These are phyloP conservation scores for Phycomyces nitens DNA, from an alignment of 192 early-diverging fungal species.

Conservation along the genomic window DNA sequence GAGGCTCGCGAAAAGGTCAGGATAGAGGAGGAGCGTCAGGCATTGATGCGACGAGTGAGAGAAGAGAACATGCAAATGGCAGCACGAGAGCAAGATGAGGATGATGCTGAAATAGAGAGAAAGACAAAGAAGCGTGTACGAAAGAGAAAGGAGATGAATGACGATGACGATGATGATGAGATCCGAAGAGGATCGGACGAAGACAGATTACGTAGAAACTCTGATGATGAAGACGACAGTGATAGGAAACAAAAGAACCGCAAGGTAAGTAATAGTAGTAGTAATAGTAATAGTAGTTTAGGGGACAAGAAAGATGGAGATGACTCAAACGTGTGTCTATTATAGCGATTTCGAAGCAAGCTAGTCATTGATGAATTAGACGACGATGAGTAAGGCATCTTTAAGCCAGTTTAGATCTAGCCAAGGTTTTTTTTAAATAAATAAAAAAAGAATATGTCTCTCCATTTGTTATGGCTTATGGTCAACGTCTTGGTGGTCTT, in stretches of 20 bases:
- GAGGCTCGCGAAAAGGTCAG: slow-evolving; percentile 31
- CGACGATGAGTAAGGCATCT: slow-evolving; percentile 11
- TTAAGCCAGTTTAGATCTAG: neutral
- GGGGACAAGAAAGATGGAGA: too few species aligned
- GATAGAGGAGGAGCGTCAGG: slow-evolving; percentile 42
- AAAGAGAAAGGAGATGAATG: slow-evolving; percentile 7
- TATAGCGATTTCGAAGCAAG: slow-evolving; percentile 19
- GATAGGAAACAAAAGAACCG: neutral
- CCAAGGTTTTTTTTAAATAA: too few species aligned
- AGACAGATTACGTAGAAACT: neutral
- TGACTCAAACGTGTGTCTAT: neutral
- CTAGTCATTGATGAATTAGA: slow-evolving; percentile 28
- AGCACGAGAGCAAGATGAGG: slow-evolving; percentile 17
- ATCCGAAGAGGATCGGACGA: slow-evolving; percentile 7
- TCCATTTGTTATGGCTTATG: too few species aligned
- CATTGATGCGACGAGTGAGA: slow-evolving; percentile 36
- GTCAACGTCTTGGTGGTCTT: too few species aligned
- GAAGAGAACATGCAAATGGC: slow-evolving; percentile 45
- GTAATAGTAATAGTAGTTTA: neutral
- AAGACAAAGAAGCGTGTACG: slow-evolving; percentile 19
- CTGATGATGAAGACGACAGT: slow-evolving; percentile 1
- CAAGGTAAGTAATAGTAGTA: slow-evolving; percentile 9
- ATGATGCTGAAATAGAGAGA: slow-evolving; percentile 30
- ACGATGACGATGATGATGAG: slow-evolving; percentile 22
- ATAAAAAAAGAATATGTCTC: too few species aligned